phyloP scores from a whole-genome alignment of 352 stramenopile genomes.

The Phytopythium sindhum region DNA sequence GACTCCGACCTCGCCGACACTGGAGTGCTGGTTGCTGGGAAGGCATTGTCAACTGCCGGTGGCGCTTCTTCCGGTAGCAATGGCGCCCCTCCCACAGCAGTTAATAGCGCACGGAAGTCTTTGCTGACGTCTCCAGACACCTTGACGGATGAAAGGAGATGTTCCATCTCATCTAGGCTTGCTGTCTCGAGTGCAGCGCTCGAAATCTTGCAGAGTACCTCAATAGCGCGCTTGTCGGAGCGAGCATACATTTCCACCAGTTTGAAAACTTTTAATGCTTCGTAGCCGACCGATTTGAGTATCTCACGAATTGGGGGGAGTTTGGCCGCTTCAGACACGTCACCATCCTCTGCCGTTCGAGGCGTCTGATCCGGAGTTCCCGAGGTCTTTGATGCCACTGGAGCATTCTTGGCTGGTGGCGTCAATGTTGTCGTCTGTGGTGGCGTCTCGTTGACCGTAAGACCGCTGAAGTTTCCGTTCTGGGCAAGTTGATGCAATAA shows the following conservation, averaged over 20 bases:
- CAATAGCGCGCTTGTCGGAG: slow-evolving; percentile 21
- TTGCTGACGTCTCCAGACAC: slow-evolving; percentile 31
- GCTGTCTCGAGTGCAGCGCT: slow-evolving; percentile 15
- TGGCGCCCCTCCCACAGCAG: slow-evolving; percentile 20
- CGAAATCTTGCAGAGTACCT: slow-evolving; percentile 39
- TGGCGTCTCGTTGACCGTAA: slow-evolving; percentile 7
- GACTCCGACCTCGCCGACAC: neutral
- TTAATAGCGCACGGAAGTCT: slow-evolving; percentile 33
- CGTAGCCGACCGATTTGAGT: slow-evolving; percentile 29
- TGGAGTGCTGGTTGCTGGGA: neutral
- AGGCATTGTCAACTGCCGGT: neutral
- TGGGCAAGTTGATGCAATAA: neutral
- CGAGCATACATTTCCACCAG: slow-evolving; percentile 17
- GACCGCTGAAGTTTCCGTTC: neutral
- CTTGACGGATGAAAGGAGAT: slow-evolving; percentile 40
- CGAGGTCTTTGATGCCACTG: neutral
- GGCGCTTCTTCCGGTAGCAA: slow-evolving; percentile 26
- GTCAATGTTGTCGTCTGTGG: slow-evolving; percentile 18
- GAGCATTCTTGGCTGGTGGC: neutral
- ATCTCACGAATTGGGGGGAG: slow-evolving; percentile 34
- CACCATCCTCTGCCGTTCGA: slow-evolving; percentile 8
- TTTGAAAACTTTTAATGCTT: slow-evolving; percentile 25
- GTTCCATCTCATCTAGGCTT: slow-evolving; percentile 14
- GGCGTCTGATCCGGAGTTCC: neutral
- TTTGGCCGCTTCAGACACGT: slow-evolving; percentile 5